Conservation (phyloP, 2,329 filamentous ascomycete genomes). For the Hypoxylon sp. region DNA sequence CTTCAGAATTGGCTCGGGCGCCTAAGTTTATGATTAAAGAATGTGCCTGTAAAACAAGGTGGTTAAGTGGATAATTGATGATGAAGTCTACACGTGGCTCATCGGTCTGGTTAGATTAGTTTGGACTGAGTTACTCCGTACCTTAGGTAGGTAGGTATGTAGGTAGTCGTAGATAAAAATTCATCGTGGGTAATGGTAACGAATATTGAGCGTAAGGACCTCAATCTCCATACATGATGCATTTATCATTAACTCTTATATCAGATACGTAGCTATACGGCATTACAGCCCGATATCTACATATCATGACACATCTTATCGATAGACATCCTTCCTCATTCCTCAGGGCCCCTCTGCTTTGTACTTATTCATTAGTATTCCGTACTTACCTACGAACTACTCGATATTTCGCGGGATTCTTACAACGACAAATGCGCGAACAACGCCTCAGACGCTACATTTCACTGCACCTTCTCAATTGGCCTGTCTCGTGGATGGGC, state of each 20-base stretch:
- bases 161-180: not conserved
- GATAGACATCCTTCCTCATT: not conserved
- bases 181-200: not conserved
- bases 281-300: not conserved
- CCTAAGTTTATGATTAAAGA: not conserved
- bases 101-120: no score
- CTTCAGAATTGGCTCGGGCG: not conserved
- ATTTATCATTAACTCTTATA: not conserved
- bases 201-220: not conserved
- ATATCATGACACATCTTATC: conserved; percentile 2
- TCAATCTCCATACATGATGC: not conserved
- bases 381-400: no score
- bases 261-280: not conserved
- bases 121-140: no score
- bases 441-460: conserved; percentile 7
- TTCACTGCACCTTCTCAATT: not conserved
- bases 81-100: no score
- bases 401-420: not conserved
- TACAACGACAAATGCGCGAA: conserved; percentile 19
- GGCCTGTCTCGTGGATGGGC: conserved; percentile 23
- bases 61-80: not conserved
- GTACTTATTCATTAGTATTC: no score
- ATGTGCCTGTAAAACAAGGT: not conserved
- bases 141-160: no score
- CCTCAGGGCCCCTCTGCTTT: not conserved